Evolutionary conservation across 202 grass and related monocot species (phyloP).

Genomic region (Tripidium arundinaceum): DNA sequence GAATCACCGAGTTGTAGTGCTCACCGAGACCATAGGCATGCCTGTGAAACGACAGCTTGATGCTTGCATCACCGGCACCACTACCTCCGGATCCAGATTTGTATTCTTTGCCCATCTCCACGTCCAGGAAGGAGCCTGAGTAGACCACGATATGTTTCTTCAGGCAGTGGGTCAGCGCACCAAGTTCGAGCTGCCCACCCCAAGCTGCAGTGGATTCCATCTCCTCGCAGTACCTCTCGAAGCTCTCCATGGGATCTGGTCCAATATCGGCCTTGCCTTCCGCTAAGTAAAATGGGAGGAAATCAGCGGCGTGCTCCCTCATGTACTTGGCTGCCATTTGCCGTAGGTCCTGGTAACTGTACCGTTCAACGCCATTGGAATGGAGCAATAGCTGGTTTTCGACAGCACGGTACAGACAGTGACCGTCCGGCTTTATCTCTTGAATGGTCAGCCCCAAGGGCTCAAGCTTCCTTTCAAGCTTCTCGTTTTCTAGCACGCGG

Average conservation of each 20-base stretch:
- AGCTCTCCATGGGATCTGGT: slow-evolving; percentile 52
- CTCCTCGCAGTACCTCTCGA: slow-evolving; percentile 73
- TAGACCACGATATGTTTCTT: slow-evolving; percentile 89
- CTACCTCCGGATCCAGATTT: slow-evolving; percentile 39
- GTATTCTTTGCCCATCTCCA: slow-evolving; percentile 96
- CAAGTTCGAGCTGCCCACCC: slow-evolving; percentile 90
- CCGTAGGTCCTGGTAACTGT: slow-evolving; percentile 66
- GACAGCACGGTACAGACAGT: slow-evolving; percentile 88
- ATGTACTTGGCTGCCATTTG: slow-evolving; percentile 82
- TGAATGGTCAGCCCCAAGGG: slow-evolving; percentile 68
- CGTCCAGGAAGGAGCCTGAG: slow-evolving; percentile 83
- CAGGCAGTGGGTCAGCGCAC: slow-evolving; percentile 77
- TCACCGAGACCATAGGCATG: slow-evolving; percentile 97
- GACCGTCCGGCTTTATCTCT: slow-evolving; percentile 92
- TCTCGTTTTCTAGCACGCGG: slow-evolving; percentile 74
- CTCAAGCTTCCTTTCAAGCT: slow-evolving; percentile 62
- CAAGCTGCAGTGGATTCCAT: slow-evolving; percentile 70
- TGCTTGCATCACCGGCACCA: slow-evolving; percentile 28
- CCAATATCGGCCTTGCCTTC: slow-evolving; percentile 70
- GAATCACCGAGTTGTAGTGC: slow-evolving; percentile 94
- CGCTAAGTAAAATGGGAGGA: slow-evolving; percentile 90
- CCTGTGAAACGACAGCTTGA: slow-evolving; percentile 80
- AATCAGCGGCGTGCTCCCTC: slow-evolving; percentile 57
- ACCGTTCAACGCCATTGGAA: slow-evolving; percentile 37
- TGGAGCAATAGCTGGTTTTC: slow-evolving; percentile 74